These are phyloP conservation scores for Boletellus ananiceps DNA, from an alignment of 768 basidiomycete species.

Conservation along the genomic window DNA sequence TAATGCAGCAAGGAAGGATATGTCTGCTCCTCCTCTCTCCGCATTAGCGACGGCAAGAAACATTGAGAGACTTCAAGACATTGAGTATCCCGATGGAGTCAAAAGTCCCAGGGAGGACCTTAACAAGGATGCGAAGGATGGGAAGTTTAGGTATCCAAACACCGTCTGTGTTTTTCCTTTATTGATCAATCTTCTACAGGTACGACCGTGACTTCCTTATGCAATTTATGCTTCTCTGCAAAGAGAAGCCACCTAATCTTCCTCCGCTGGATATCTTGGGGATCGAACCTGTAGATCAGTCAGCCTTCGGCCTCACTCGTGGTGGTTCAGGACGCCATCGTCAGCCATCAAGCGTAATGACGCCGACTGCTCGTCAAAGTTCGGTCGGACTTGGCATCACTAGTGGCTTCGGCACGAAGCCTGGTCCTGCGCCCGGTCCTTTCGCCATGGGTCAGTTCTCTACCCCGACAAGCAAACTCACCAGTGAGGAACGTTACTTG, in stretches of 20 bases:
- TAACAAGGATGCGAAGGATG: conserved; percentile 76
- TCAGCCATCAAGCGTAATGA: conserved; percentile 40
- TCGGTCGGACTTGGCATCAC: conserved; percentile 46
- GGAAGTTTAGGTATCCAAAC: conserved; percentile 75
- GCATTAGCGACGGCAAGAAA: conserved; percentile 77
- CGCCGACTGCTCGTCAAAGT: conserved; percentile 42
- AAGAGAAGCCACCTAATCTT: conserved; percentile 88
- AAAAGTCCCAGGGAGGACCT: conserved; percentile 80
- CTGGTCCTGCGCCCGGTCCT: conserved; percentile 22
- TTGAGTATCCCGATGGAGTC: conserved; percentile 81
- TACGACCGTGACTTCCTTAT: conserved; percentile 97
- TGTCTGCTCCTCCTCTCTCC: conserved; percentile 37
- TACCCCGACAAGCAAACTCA: conserved; percentile 50
- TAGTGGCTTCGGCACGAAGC: conserved; percentile 28
- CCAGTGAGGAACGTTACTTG: conserved; percentile 66
- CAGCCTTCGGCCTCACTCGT: conserved; percentile 48
- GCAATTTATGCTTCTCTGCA: conserved; percentile 94
- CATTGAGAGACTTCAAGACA: conserved; percentile 74
- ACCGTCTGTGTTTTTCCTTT: not conserved
- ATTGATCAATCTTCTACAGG: conserved; percentile 37
- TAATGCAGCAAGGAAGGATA: conserved; percentile 42
- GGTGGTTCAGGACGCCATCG: conserved; percentile 63
- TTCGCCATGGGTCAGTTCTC: conserved; percentile 69
- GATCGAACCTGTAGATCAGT: conserved; percentile 69
- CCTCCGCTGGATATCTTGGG: conserved; percentile 90